A percentile compares a stretch with the other conserved stretches of the same genome.
Evolutionary conservation across 228 moss, liverwort and hornwort genomes (phyloP).

Genomic region (Sphagnum fallax): DNA sequence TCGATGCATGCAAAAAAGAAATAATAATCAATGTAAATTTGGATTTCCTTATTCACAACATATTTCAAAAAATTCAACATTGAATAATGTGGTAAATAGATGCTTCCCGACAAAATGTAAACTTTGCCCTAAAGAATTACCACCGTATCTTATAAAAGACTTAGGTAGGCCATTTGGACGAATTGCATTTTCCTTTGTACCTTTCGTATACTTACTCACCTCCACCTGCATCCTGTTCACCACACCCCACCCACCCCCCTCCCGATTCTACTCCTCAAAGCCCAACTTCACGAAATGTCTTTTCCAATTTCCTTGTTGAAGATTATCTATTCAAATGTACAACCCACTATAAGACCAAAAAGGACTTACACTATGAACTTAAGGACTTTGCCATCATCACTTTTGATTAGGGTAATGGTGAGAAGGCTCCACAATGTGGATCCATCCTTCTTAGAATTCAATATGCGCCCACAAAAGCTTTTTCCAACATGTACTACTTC

Average conservation of each 20-base stretch:
- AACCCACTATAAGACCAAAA: not conserved
- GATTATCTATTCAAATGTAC: too few species aligned
- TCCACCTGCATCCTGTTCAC: conserved; percentile 77
- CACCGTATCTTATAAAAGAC: conserved; percentile 73
- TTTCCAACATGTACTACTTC: conserved; percentile 47
- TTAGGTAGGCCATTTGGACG: conserved; percentile 78
- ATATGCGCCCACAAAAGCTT: conserved; percentile 76
- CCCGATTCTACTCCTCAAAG: too few species aligned
- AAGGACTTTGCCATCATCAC: conserved; percentile 67
- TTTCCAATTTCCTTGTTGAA: not conserved
- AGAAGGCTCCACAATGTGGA: conserved; percentile 92
- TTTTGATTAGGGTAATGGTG: conserved; percentile 83
- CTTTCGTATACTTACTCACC: conserved; percentile 92
- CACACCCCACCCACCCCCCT: not conserved
- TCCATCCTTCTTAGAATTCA: conserved; percentile 88
- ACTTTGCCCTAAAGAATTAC: conserved; percentile 11
- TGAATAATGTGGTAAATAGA: too few species aligned
- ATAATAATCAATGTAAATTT: too few species aligned
- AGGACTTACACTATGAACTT: conserved; percentile 75
- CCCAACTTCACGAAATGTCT: too few species aligned
- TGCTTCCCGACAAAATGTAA: too few species aligned
- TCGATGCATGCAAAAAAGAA: too few species aligned
- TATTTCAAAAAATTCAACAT: too few species aligned
- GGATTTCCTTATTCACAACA: too few species aligned
- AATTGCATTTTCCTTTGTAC: conserved; percentile 43